A percentile compares a stretch with the other conserved stretches of the same genome.
phyloP scores from a whole-genome alignment of 768 basidiomycete species.

The Filobasidium floriforme region DNA sequence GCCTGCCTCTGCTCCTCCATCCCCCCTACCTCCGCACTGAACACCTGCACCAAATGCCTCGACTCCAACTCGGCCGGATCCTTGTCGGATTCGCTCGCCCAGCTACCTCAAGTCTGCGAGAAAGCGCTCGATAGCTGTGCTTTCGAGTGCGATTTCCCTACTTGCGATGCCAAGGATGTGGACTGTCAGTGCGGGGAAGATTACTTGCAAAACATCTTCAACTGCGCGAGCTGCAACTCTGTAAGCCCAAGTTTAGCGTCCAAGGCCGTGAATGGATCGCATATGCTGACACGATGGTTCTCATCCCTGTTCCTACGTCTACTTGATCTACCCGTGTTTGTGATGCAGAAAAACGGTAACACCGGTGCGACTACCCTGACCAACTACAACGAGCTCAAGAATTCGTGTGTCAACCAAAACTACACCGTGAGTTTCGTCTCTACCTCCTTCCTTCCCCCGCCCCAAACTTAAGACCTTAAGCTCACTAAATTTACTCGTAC shows the following conservation, averaged over 20 bases:
- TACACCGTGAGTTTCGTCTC: conserved; percentile 28
- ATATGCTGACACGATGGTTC: no score
- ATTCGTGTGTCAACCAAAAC: conserved; percentile 40
- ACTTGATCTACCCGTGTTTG: no score
- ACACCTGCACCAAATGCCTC: conserved; percentile 38
- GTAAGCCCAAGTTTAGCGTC: no score
- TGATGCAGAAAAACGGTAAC: conserved; percentile 37
- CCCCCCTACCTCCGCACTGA: conserved; percentile 32
- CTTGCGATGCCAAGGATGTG: conserved; percentile 35
- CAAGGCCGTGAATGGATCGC: no score
- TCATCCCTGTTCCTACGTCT: no score
- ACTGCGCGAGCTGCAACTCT: conserved; percentile 44
- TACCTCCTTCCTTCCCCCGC: conserved; percentile 21
- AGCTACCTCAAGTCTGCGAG: conserved; percentile 7
- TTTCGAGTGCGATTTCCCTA: conserved; percentile 39
- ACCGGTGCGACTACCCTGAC: conserved; percentile 35
- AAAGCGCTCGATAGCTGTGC: conserved; percentile 27
- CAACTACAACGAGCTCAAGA: conserved; percentile 38
- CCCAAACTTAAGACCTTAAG: no score
- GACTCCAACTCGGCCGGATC: conserved; percentile 34
- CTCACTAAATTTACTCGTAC: no score
- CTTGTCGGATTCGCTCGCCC: conserved; percentile 15
- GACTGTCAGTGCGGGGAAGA: conserved; percentile 40
- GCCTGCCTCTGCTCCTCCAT: conserved; percentile 42
- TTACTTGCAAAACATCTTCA: conserved; percentile 42